Conservation (phyloP, 345 rosid genomes). For the Erysimum cheiranthoides region DNA sequence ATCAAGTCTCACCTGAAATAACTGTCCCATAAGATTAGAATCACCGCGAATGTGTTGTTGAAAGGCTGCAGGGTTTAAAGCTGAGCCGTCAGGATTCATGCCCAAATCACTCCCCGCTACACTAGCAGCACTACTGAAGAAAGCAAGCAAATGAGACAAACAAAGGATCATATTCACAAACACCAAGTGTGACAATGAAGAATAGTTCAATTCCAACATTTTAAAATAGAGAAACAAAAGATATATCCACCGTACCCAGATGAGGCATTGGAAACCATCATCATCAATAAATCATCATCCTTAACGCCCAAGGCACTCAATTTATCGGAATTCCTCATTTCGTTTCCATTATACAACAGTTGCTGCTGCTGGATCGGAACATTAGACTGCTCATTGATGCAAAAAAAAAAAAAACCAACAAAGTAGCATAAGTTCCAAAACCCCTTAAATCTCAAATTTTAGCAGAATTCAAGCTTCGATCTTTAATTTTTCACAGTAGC, state of each 20-base stretch:
- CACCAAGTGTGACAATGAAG: background rate
- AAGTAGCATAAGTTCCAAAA: conserved; percentile 36
- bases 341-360: conserved; percentile 83
- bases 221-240: background rate
- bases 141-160: conserved; percentile 20
- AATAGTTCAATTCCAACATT: background rate
- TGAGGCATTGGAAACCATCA: conserved; percentile 77
- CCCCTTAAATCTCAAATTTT: conserved; percentile 25
- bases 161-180: background rate
- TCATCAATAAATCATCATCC: conserved; percentile 93
- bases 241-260: conserved; percentile 49
- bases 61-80: conserved; percentile 85
- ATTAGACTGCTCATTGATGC: conserved; percentile 61
- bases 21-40: conserved; percentile 75
- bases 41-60: conserved; percentile 82
- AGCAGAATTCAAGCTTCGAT: conserved; percentile 14
- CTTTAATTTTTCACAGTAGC: background rate
- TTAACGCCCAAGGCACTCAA: conserved; percentile 86
- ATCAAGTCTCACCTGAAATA: conserved; percentile 69
- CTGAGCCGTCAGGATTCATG: conserved; percentile 90
- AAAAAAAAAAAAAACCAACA: background rate
- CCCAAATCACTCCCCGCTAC: conserved; percentile 53
- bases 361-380: conserved; percentile 91
- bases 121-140: conserved; percentile 37
- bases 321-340: conserved; percentile 75